Conservation (phyloP, 768 basidiomycete genomes). For the Pleurotus eryngii region DNA sequence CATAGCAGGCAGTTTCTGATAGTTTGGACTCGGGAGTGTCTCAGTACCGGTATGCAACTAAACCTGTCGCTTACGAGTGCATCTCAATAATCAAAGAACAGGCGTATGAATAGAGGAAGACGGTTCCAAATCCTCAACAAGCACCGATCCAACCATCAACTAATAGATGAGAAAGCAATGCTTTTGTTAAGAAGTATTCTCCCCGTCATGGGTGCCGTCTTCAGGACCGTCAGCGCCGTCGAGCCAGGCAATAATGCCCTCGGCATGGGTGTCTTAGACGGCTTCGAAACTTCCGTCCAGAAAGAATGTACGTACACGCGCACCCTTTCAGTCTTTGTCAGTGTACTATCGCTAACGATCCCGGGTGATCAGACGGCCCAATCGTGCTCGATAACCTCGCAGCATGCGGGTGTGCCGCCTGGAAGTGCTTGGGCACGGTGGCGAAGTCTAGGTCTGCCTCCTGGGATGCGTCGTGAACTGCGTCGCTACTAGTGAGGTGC, state of each 20-base stretch:
- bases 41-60: no score
- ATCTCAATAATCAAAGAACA: no score
- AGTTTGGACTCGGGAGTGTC: no score
- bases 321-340: neutral
- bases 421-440: neutral
- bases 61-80: no score
- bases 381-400: neutral
- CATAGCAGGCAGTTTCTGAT: no score
- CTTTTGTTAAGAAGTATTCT: neutral
- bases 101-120: no score
- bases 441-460: neutral
- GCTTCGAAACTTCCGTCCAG: neutral
- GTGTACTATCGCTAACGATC: neutral
- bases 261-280: neutral
- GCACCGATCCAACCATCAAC: no score
- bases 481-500: neutral
- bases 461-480: neutral
- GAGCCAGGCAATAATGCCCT: neutral
- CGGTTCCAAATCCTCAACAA: no score
- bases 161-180: neutral
- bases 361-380: neutral
- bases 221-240: neutral
- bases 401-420: neutral
- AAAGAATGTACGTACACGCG: neutral
- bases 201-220: neutral